Conservation (phyloP, 805 yeast species). For the Pichia paraexigua region DNA sequence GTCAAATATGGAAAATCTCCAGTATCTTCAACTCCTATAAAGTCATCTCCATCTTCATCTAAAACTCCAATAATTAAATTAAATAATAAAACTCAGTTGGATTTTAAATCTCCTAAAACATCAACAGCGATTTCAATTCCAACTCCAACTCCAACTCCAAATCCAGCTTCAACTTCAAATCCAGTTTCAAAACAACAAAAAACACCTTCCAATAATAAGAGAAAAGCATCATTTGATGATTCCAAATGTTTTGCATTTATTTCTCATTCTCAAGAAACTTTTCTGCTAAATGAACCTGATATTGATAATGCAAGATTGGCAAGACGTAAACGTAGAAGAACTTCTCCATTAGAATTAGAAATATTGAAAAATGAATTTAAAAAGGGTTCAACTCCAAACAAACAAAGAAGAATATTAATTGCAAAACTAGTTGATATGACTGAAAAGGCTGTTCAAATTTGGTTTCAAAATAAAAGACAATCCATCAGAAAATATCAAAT, state of each 20-base stretch:
- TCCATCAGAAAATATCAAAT: constrained; percentile 44
- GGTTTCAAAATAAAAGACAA: constrained; percentile 97
- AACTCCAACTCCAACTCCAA: neutral
- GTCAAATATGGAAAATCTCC: neutral
- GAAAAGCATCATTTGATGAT: constrained; percentile 17
- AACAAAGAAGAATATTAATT: constrained; percentile 64
- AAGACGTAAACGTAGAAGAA: constrained; percentile 90
- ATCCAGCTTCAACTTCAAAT: neutral
- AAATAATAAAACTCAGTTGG: neutral
- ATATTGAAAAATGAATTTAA: constrained; percentile 76
- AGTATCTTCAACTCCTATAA: neutral
- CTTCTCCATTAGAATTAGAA: constrained; percentile 78
- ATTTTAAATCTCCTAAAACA: neutral
- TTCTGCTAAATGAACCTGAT: constrained; percentile 70
- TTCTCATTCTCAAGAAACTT: constrained; percentile 86
- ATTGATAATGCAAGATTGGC: constrained; percentile 91
- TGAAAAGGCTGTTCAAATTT: constrained; percentile 96
- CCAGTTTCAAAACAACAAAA: neutral
- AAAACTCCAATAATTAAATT: neutral
- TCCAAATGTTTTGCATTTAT: constrained; percentile 70
- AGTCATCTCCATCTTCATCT: neutral
- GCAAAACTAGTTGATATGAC: constrained; percentile 83
- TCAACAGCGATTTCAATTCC: neutral
- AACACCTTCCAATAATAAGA: constrained; percentile 1
- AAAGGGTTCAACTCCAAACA: constrained; percentile 74